These are phyloP conservation scores for Phlegmacium glaucopus DNA, from an alignment of 768 basidiomycete species.

Conservation along the genomic window DNA sequence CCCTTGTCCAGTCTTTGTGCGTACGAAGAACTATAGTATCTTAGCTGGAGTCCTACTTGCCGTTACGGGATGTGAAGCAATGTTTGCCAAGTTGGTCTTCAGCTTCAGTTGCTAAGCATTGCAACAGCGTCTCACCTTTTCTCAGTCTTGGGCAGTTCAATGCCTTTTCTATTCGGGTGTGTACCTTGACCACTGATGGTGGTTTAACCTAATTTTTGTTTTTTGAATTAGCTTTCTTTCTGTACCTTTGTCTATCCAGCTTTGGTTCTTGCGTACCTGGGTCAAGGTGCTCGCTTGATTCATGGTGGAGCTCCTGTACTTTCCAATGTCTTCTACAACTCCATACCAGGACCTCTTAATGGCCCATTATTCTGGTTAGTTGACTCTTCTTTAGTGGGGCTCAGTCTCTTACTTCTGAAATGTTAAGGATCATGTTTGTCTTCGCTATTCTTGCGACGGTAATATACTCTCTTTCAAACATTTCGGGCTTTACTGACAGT, in stretches of 20 bases:
- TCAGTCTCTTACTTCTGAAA: not conserved
- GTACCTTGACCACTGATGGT: conserved; percentile 1
- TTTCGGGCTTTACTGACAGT: not conserved
- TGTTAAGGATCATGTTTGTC: conserved; percentile 53
- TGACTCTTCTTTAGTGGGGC: not conserved
- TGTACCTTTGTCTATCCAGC: conserved; percentile 52
- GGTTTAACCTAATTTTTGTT: not conserved
- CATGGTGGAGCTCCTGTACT: conserved; percentile 45
- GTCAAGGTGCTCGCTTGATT: conserved; percentile 66
- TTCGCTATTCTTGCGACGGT: conserved; percentile 65
- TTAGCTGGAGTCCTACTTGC: conserved; percentile 63
- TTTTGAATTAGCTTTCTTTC: conserved; percentile 44
- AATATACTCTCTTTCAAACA: conserved; percentile 11
- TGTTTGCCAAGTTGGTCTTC: conserved; percentile 57
- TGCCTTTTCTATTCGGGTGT: conserved; percentile 51
- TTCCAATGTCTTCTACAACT: conserved; percentile 56
- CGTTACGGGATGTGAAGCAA: conserved; percentile 67
- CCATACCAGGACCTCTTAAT: conserved; percentile 55
- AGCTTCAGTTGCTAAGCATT: not conserved
- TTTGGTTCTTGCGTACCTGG: conserved; percentile 63
- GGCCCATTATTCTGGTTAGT: conserved; percentile 59
- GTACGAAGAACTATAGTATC: conserved; percentile 57
- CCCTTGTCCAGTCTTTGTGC: conserved; percentile 49
- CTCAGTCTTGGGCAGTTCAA: conserved; percentile 66
- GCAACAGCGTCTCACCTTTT: not conserved